Base-by-base conservation (phyloP, 352 stramenopile genomes). In the Phytophthora pisi region DNA sequence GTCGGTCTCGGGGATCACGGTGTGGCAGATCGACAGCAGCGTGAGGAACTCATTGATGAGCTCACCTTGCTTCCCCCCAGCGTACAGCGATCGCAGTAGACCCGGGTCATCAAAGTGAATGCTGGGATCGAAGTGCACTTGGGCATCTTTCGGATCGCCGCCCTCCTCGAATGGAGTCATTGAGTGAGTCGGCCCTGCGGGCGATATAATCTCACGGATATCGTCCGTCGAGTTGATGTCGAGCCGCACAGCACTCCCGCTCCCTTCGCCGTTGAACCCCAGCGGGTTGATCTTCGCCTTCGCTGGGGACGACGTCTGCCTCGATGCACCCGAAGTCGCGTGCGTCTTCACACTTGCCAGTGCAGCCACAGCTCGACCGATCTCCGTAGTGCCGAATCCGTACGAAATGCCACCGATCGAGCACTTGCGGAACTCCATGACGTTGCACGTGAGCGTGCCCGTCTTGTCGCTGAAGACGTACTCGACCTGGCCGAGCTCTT, bases 401-500 rank as follows among this genome's bases (percentile, higher is more conserved):
- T 97, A 98, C 2, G 86, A 87, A 7, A 82, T 59, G 16, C 93
- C 92, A 53, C 74, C 86, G 51, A 98, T 92, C 2, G 82, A 91
- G 62, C 93, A 97, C 64, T 96, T 96, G 47, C 93, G 88, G 66
- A 98, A 98, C 68, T 98, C 86, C 97, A 99, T 99, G 18, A 99
- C 79, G 80, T 99, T 99, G 74, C 94, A 96, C 18, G 98, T 99
- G 20, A 99, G 82, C 31, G 98, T 99, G 13, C 98, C 98, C 2
- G 98, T 99, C 71, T 99, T 99, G 75, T 99, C 98, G 28, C 87
- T 98, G 76, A 99, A 99, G n/a, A 99, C 93, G 70, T 99, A 98
- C 62, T 98, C 82, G 43, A 99, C 87, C 81, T 98, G 90, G 0
- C 96, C 97, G 16, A 98, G 77, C 52, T 98, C 90, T 46, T 96